Percentiles rank a stretch among this genome's conserved stretches.
Conservation (phyloP, 495 filamentous ascomycete genomes). For the Lepidopterella palustris region DNA sequence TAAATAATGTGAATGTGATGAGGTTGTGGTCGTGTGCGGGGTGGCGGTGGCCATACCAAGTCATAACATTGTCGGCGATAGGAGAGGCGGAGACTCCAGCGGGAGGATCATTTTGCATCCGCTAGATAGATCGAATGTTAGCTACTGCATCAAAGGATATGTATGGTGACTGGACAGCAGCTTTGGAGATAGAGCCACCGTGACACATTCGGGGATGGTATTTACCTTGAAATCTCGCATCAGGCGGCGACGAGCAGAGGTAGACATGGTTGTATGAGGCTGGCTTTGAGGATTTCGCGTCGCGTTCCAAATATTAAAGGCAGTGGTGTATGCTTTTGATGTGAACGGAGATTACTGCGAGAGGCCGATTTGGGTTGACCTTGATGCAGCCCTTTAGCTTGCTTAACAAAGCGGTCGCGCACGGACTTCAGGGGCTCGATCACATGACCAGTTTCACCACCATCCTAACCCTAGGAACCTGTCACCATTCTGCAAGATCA, state of each 20-base stretch:
- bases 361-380: neutral
- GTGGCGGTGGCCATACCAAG: constrained; percentile 58
- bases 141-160: constrained; percentile 10
- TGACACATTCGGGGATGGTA: constrained; percentile 5
- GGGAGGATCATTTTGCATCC: constrained; percentile 98
- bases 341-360: neutral
- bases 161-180: constrained; percentile 5
- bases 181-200: neutral
- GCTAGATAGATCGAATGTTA: constrained; percentile 46
- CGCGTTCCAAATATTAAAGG: neutral
- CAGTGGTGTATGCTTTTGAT: neutral
- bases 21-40: constrained; percentile 11
- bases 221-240: constrained; percentile 98
- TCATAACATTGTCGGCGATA: constrained; percentile 98
- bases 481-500: too few relatives aligned
- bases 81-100: constrained; percentile 96
- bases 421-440: neutral
- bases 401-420: neutral
- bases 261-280: constrained; percentile 59
- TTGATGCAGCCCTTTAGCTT: neutral
- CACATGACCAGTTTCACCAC: neutral
- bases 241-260: constrained; percentile 83
- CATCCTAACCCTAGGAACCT: too few relatives aligned
- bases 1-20: constrained; percentile 5
- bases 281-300: neutral